Evolutionary conservation across 1,284 basidiomycete species (phyloP).

Genomic region (Ceratobasidium sp.): DNA sequence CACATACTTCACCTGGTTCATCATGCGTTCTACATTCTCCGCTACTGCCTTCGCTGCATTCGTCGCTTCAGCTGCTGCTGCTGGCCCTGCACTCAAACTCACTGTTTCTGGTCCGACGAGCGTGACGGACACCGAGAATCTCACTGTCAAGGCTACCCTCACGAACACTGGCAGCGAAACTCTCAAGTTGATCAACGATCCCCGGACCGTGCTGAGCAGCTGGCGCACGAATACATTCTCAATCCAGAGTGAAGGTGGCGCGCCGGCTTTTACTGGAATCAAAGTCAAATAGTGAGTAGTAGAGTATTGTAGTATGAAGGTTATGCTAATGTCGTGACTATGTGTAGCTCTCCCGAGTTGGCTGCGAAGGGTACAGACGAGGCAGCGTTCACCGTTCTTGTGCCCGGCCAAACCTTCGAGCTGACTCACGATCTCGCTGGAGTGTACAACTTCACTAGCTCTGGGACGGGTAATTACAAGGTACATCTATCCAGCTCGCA

Average conservation of each 20-base stretch:
- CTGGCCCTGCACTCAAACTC: conserved; percentile 23
- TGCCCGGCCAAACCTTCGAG: conserved; percentile 43
- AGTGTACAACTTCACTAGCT: conserved; percentile 44
- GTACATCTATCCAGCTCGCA: neutral
- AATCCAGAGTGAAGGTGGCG: conserved; percentile 50
- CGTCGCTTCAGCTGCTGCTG: conserved; percentile 6
- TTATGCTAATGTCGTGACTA: neutral
- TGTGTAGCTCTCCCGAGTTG: conserved; percentile 19
- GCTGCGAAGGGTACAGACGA: conserved; percentile 10
- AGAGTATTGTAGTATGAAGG: neutral
- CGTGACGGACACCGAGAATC: conserved; percentile 48
- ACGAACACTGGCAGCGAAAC: conserved; percentile 39
- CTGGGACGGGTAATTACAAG: conserved; percentile 28
- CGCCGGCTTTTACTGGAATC: conserved; percentile 34
- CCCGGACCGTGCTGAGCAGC: conserved; percentile 48
- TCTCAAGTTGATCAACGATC: conserved; percentile 51
- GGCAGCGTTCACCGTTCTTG: conserved; percentile 30
- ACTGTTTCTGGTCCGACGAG: conserved; percentile 52
- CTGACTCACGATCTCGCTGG: conserved; percentile 42
- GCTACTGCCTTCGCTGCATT: conserved; percentile 2
- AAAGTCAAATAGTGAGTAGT: conserved; percentile 32
- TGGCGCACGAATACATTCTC: conserved; percentile 59
- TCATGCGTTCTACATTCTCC: conserved; percentile 19
- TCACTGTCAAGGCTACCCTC: conserved; percentile 18
- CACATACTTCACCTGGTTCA: neutral